phyloP scores from a whole-genome alignment of 2,329 filamentous ascomycete genomes.

The Zarea fungicola region DNA sequence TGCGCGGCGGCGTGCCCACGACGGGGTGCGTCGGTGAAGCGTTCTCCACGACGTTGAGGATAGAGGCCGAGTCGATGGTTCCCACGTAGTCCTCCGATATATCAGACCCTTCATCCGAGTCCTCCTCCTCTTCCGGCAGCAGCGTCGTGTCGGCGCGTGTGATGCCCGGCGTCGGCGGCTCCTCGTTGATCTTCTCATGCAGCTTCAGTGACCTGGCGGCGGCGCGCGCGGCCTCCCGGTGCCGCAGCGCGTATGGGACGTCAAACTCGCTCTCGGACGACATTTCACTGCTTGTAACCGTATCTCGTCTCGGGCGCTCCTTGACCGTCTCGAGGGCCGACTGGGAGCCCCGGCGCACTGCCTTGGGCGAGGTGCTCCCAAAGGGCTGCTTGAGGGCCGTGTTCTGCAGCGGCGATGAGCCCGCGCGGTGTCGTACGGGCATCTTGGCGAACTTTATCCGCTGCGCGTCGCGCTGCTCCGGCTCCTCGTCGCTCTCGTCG shows the following conservation, averaged over 20 bases:
- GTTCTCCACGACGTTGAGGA: conserved; percentile 60
- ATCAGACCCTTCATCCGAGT: conserved; percentile 57
- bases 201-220: conserved; percentile 39
- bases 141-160: conserved; percentile 44
- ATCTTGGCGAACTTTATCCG: conserved; percentile 96
- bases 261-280: conserved; percentile 79
- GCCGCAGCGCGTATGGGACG: conserved; percentile 57
- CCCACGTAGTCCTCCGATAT: conserved; percentile 61
- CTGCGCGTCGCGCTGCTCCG: conserved; percentile 70
- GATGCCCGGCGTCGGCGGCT: conserved; percentile 33
- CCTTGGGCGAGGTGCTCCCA: conserved; percentile 41
- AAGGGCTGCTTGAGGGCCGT: conserved; percentile 55
- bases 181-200: conserved; percentile 35
- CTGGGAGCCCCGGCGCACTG: conserved; percentile 61
- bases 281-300: conserved; percentile 75
- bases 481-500: conserved; percentile 78
- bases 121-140: conserved; percentile 53
- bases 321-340: conserved; percentile 66
- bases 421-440: conserved; percentile 79
- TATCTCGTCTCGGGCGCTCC: conserved; percentile 64
- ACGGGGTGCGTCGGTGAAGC: conserved; percentile 51
- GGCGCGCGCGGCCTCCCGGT: conserved; percentile 55
- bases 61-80: conserved; percentile 65
- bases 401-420: conserved; percentile 77
- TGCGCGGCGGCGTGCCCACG: conserved; percentile 58